Percentiles rank a stretch among this genome's conserved stretches.
These are phyloP conservation scores for Fusarium secorum DNA, from an alignment of 2,329 filamentous ascomycete species.

Conservation along the genomic window DNA sequence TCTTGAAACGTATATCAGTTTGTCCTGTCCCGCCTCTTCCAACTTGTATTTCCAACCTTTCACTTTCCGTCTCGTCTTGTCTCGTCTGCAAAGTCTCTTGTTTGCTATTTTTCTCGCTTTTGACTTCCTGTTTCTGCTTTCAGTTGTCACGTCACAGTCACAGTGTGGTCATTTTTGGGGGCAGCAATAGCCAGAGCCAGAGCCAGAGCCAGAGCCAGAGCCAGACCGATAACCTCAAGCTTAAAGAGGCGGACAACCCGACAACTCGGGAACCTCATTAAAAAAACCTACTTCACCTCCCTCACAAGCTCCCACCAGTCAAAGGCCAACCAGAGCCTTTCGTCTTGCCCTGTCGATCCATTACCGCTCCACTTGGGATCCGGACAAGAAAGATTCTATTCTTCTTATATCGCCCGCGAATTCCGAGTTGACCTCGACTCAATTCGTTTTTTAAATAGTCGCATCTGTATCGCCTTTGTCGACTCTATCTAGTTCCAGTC, in stretches of 20 bases:
- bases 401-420: slow-evolving; percentile 11
- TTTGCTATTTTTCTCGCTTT: slow-evolving; percentile 3
- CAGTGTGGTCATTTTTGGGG: slow-evolving; percentile 6
- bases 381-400: slow-evolving; percentile 6
- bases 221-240: slow-evolving; percentile 14
- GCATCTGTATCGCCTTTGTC: slow-evolving; percentile 6
- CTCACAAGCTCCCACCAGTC: slow-evolving; percentile 5
- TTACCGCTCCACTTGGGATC: slow-evolving; percentile 29
- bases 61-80: neutral
- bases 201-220: neutral
- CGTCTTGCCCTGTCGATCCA: slow-evolving; percentile 37
- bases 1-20: slow-evolving; percentile 19
- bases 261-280: neutral
- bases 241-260: slow-evolving; percentile 15
- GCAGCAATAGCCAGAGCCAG: neutral
- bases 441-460: slow-evolving; percentile 10
- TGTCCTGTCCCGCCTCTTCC: slow-evolving; percentile 10
- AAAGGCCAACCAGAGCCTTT: slow-evolving; percentile 1
- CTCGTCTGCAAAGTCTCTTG: neutral
- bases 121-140: slow-evolving; percentile 6
- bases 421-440: slow-evolving; percentile 14
- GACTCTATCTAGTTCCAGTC: slow-evolving; percentile 8
- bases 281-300: slow-evolving; percentile 15
- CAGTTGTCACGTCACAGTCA: slow-evolving; percentile 12
- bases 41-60: neutral